phyloP scores from a whole-genome alignment of 1,284 basidiomycete species.

The Singerocomus rubriflavus region DNA sequence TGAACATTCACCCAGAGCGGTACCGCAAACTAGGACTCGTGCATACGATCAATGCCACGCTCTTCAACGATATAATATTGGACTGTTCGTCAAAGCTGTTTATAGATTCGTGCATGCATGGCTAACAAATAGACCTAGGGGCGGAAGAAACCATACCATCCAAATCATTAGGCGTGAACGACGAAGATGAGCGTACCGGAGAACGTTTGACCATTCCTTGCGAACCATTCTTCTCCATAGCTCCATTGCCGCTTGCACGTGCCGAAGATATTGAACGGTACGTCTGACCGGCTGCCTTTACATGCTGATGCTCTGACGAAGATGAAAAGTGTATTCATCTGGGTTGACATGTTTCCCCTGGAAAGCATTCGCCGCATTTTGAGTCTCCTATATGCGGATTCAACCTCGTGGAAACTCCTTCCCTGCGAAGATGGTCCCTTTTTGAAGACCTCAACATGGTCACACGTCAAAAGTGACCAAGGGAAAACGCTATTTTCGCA shows the following conservation, averaged over 20 bases:
- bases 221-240: constrained; percentile 36
- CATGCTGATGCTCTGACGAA: constrained; percentile 11
- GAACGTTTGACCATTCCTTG: constrained; percentile 47
- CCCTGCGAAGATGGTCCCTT: constrained; percentile 37
- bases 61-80: constrained; percentile 33
- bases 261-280: constrained; percentile 42
- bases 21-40: constrained; percentile 50
- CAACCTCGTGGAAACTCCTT: constrained; percentile 42
- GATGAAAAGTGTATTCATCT: constrained; percentile 35
- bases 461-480: constrained; percentile 14
- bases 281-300: constrained; percentile 1
- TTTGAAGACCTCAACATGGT: constrained; percentile 55
- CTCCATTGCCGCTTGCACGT: constrained; percentile 25
- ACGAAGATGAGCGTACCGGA: constrained; percentile 39
- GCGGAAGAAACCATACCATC: constrained; percentile 38
- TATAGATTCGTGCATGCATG: not conserved
- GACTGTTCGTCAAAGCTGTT: constrained; percentile 35
- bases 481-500: constrained; percentile 12
- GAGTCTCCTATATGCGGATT: constrained; percentile 46
- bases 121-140: constrained; percentile 31
- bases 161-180: constrained; percentile 33
- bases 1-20: constrained; percentile 45
- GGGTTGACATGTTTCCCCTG: constrained; percentile 53
- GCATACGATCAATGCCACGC: constrained; percentile 32
- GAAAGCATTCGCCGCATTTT: constrained; percentile 52